Evolutionary conservation across 306 rosid species (phyloP).

Genomic region (Citrullus amarus): DNA sequence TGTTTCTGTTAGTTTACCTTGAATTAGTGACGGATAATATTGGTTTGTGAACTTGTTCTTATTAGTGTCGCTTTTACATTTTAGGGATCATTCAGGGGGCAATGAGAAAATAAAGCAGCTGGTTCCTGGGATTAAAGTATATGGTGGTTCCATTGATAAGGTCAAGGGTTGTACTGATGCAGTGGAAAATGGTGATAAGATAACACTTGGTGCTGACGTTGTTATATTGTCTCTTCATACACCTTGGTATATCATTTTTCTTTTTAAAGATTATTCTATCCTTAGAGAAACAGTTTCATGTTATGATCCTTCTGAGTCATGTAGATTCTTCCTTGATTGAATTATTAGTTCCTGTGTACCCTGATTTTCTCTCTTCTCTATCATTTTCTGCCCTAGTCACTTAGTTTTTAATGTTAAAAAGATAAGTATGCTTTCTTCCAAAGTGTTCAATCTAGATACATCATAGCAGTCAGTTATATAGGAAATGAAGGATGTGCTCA

Average conservation of each 20-base stretch:
- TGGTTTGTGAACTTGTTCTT: neutral
- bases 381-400: neutral
- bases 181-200: slow-evolving; percentile 78
- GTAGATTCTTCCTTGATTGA: neutral
- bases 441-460: neutral
- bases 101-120: slow-evolving; percentile 68
- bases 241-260: slow-evolving; percentile 53
- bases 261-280: neutral
- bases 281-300: neutral
- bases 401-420: neutral
- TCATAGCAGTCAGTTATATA: neutral
- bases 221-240: slow-evolving; percentile 65
- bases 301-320: neutral
- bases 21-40: neutral
- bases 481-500: neutral
- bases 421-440: neutral
- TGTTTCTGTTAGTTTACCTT: neutral
- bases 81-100: slow-evolving; percentile 90
- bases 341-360: neutral
- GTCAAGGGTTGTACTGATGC: slow-evolving; percentile 76
- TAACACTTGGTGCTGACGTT: slow-evolving; percentile 60
- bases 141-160: slow-evolving; percentile 79
- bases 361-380: neutral
- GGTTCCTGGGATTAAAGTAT: slow-evolving; percentile 76
- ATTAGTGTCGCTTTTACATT: neutral